Evolutionary conservation across 2,329 filamentous ascomycete genomes (phyloP).

Genomic region (Trichoderma polysporum): DNA sequence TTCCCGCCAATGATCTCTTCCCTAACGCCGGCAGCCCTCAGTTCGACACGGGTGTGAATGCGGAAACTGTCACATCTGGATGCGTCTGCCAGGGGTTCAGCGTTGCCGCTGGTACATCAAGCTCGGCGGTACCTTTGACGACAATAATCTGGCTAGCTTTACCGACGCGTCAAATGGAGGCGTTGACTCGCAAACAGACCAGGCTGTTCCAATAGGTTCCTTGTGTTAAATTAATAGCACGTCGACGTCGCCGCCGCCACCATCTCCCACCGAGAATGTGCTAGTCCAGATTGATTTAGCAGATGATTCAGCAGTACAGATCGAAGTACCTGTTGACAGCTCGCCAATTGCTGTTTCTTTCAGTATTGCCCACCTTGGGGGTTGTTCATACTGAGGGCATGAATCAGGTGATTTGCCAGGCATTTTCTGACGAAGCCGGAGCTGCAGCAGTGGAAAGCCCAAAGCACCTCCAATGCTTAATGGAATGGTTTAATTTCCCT

Average conservation of each 20-base stretch:
- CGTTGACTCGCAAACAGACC: not conserved
- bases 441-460: not conserved
- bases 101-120: not conserved
- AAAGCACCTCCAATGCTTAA: too few relatives aligned
- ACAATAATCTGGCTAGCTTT: not conserved
- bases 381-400: not conserved
- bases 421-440: not conserved
- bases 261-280: not conserved
- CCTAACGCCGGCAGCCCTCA: not conserved
- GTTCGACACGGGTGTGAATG: not conserved
- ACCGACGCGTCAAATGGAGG: not conserved
- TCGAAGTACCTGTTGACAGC: not conserved
- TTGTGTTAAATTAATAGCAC: not conserved
- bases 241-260: not conserved
- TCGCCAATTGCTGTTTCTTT: not conserved
- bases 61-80: not conserved
- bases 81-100: slow-evolving; percentile 1
- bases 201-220: slow-evolving; percentile 1
- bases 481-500: not conserved
- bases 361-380: not conserved
- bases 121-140: not conserved
- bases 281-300: not conserved
- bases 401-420: not conserved
- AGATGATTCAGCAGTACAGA: slow-evolving; percentile 1
- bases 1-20: not conserved